Evolutionary conservation across 768 basidiomycete genomes (phyloP).

Genomic region (Tulasnella sp.): DNA sequence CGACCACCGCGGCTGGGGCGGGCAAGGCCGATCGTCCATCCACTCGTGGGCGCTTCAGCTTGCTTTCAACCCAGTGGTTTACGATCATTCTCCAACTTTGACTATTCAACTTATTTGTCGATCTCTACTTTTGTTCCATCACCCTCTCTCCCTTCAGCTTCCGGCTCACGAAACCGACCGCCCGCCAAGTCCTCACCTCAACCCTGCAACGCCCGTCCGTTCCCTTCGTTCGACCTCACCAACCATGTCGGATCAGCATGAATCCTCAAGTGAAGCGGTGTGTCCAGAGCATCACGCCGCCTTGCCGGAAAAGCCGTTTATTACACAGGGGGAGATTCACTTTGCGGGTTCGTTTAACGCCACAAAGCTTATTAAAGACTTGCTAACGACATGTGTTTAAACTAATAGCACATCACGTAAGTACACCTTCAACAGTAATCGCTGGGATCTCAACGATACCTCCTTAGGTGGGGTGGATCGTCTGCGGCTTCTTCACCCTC

Average conservation of each 20-base stretch:
- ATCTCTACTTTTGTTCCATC: neutral
- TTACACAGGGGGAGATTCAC: slow-evolving; percentile 63
- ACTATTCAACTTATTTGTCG: neutral
- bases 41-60: neutral
- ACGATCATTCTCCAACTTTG: neutral
- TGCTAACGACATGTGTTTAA: neutral
- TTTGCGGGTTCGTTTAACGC: slow-evolving; percentile 58
- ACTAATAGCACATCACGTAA: neutral
- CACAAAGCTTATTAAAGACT: neutral
- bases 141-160: neutral
- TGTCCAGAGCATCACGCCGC: slow-evolving; percentile 47
- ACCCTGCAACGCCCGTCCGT: neutral
- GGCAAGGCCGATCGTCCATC: neutral
- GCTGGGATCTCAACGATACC: neutral
- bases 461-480: slow-evolving; percentile 67
- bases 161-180: neutral
- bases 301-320: slow-evolving; percentile 56
- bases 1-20: neutral
- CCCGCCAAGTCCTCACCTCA: neutral
- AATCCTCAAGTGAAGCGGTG: neutral
- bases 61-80: neutral
- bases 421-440: neutral
- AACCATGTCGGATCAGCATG: neutral
- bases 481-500: slow-evolving; percentile 62
- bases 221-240: neutral